Evolutionary conservation across 768 basidiomycete species (phyloP).

Genomic region (Kwoniella sp.): DNA sequence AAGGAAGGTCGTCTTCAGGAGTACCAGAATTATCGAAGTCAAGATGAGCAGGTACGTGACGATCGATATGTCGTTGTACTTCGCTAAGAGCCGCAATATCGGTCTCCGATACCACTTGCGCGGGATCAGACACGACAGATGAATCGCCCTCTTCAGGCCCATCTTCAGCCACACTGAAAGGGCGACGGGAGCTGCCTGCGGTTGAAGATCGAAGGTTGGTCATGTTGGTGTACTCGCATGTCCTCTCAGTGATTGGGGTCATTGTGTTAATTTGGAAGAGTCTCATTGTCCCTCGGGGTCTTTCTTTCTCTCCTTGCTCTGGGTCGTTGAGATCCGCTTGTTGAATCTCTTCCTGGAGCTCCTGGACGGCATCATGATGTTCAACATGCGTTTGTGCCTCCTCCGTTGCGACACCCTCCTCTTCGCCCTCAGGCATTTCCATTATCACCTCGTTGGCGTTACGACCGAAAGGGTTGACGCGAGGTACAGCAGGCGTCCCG

Average conservation of each 20-base stretch:
- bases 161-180: constrained; percentile 27
- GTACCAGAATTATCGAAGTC: constrained; percentile 19
- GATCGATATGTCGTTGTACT: neutral
- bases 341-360: constrained; percentile 21
- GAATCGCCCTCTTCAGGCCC: constrained; percentile 36
- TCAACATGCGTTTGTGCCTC: constrained; percentile 23
- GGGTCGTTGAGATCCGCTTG: constrained; percentile 37
- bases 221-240: constrained; percentile 74
- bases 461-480: constrained; percentile 4
- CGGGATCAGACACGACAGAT: neutral
- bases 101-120: too few relatives aligned
- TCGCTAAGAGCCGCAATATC: too few relatives aligned
- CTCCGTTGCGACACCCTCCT: constrained; percentile 32
- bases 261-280: constrained; percentile 67
- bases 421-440: constrained; percentile 29
- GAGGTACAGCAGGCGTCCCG: constrained; percentile 37
- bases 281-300: constrained; percentile 31
- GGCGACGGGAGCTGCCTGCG: constrained; percentile 11
- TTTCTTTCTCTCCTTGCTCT: constrained; percentile 40
- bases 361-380: constrained; percentile 18
- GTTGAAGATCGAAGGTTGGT: constrained; percentile 57
- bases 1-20: constrained; percentile 23
- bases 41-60: constrained; percentile 13
- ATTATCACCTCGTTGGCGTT: constrained; percentile 1
- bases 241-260: constrained; percentile 97